Conservation (phyloP, 2,329 filamentous ascomycete species). For the Dryadomyces quercus-mongolicae region DNA sequence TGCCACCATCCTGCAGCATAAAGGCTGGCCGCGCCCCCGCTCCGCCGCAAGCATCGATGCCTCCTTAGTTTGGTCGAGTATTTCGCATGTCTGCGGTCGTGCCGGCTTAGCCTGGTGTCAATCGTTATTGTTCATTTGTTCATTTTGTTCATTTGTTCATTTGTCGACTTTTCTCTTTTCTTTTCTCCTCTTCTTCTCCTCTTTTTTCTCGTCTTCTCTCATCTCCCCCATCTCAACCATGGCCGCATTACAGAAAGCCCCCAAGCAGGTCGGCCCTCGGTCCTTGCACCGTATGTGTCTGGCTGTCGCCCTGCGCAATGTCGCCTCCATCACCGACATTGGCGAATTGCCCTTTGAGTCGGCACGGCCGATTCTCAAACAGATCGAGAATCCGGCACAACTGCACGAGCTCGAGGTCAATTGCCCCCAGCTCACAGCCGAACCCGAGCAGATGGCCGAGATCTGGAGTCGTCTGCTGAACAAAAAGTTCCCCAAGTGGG, state of each 20-base stretch:
- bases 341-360: conserved; percentile 58
- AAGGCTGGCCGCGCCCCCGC: too few relatives aligned
- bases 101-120: too few relatives aligned
- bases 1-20: too few relatives aligned
- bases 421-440: conserved; percentile 62
- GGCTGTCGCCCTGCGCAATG: conserved; percentile 38
- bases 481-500: conserved; percentile 59
- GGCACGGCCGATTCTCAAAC: conserved; percentile 55
- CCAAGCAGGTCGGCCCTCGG: conserved; percentile 12
- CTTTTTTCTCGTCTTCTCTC: not conserved
- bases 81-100: too few relatives aligned
- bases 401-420: conserved; percentile 62
- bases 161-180: not conserved
- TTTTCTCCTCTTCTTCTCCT: not conserved
- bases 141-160: not conserved
- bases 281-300: conserved; percentile 40
- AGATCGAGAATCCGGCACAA: conserved; percentile 61
- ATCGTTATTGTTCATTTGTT: too few relatives aligned
- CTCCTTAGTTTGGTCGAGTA: too few relatives aligned
- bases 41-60: too few relatives aligned
- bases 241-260: not conserved
- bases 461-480: conserved; percentile 73
- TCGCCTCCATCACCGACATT: conserved; percentile 51
- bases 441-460: conserved; percentile 53
- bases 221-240: not conserved